Percentiles rank a stretch among this genome's conserved stretches.
These are phyloP conservation scores for Xylona heveae DNA, from an alignment of 495 filamentous ascomycete species.

Conservation along the genomic window DNA sequence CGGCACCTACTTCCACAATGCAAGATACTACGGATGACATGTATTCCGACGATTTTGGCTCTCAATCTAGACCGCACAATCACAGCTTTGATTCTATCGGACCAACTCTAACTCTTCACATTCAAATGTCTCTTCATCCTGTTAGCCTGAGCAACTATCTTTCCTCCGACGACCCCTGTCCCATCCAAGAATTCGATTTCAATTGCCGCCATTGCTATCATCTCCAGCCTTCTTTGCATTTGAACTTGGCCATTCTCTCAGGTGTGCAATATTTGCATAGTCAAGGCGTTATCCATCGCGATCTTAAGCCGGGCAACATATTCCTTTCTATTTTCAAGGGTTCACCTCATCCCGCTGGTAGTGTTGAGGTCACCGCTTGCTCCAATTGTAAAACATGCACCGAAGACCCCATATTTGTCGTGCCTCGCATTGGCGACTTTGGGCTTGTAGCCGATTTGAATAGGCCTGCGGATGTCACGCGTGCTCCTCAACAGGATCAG, in stretches of 20 bases:
- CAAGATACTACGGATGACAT: not conserved
- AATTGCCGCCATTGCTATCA: slow-evolving; percentile 21
- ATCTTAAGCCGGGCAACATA: slow-evolving; percentile 2
- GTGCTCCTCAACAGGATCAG: not conserved
- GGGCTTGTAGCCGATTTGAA: slow-evolving; percentile 8
- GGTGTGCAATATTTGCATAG: slow-evolving; percentile 1
- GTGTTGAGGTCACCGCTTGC: slow-evolving; percentile 15
- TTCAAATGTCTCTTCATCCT: slow-evolving; percentile 23
- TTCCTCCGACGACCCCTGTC: slow-evolving; percentile 4
- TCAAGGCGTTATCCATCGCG: slow-evolving; percentile 1
- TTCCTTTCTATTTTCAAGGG: slow-evolving; percentile 6
- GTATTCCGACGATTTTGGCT: not conserved
- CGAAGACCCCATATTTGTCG: slow-evolving; percentile 5
- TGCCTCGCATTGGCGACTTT: slow-evolving; percentile 12
- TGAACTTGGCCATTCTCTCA: slow-evolving; percentile 18
- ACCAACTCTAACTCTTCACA: slow-evolving; percentile 13
- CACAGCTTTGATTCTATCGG: slow-evolving; percentile 1
- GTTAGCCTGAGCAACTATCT: slow-evolving; percentile 18
- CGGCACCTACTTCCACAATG: too few species aligned
- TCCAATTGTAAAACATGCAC: slow-evolving; percentile 9
- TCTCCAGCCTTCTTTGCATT: slow-evolving; percentile 9
- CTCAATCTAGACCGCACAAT: not conserved
- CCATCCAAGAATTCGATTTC: not conserved
- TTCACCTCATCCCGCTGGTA: slow-evolving; percentile 10
- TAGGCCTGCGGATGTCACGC: not conserved